Evolutionary conservation across 2,329 filamentous ascomycete species (phyloP).

Genomic region (Aureobasidium sp.): DNA sequence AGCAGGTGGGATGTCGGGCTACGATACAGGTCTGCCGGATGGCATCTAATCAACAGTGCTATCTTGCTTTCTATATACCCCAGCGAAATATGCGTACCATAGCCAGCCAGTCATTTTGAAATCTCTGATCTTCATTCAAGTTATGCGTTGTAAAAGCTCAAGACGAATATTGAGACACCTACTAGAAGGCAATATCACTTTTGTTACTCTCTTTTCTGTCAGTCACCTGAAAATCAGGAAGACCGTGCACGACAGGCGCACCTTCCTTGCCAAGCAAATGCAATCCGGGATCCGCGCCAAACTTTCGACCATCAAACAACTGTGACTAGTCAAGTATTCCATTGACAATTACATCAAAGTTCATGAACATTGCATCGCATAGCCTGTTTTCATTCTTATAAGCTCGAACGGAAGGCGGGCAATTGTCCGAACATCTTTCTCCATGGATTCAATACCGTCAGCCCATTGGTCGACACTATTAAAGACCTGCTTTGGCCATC

Average conservation of each 20-base stretch:
- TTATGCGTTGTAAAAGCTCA: too few species aligned
- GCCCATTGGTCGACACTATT: slow-evolving; percentile 17
- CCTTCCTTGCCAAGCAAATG: slow-evolving; percentile 6
- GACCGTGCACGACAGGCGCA: slow-evolving; percentile 1
- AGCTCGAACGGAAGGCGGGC: neutral
- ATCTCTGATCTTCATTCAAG: too few species aligned
- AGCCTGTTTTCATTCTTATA: neutral
- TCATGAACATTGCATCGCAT: neutral
- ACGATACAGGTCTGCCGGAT: slow-evolving; percentile 4
- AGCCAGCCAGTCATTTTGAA: too few species aligned
- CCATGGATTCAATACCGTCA: neutral
- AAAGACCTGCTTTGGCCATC: slow-evolving; percentile 14
- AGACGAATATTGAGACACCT: too few species aligned
- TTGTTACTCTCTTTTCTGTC: neutral
- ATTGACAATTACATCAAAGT: neutral
- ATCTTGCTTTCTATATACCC: neutral
- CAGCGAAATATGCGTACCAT: neutral
- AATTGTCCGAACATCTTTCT: neutral
- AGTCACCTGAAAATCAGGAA: too few species aligned
- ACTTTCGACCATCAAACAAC: neutral
- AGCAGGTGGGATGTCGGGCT: slow-evolving; percentile 1
- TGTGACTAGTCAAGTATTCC: neutral
- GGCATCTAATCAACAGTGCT: neutral
- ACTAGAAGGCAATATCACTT: neutral
- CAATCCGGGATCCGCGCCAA: neutral